Percentiles rank a stretch among this genome's conserved stretches.
These are phyloP conservation scores for Candida patagonica DNA, from an alignment of 805 yeast genomes.

Conservation along the genomic window DNA sequence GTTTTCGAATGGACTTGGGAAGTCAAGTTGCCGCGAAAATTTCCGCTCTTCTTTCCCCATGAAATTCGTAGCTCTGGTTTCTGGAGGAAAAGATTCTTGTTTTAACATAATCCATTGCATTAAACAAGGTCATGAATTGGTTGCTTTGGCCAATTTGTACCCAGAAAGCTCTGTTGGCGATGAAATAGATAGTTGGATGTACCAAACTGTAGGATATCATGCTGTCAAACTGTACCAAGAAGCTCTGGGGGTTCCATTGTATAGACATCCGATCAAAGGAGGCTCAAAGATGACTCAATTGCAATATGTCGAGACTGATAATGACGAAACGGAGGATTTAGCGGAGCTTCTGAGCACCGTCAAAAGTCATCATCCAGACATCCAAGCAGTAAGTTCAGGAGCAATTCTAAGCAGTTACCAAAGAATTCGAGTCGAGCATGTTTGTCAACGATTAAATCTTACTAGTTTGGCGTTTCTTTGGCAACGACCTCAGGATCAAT, in stretches of 20 bases:
- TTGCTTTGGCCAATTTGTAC: conserved; percentile 75
- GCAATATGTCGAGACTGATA: conserved; percentile 57
- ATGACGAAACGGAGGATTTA: conserved; percentile 87
- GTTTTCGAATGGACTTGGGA: neutral
- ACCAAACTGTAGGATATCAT: conserved; percentile 93
- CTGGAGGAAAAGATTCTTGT: conserved; percentile 96
- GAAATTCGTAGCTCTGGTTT: conserved; percentile 87
- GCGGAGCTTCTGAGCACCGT: conserved; percentile 44
- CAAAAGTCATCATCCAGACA: conserved; percentile 48
- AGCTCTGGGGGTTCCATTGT: conserved; percentile 74
- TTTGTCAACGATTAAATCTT: conserved; percentile 64
- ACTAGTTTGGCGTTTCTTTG: conserved; percentile 71
- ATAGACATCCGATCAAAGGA: conserved; percentile 57
- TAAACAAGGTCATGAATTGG: conserved; percentile 75
- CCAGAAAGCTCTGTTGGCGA: conserved; percentile 40
- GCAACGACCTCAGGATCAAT: conserved; percentile 75
- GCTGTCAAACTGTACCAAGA: conserved; percentile 54
- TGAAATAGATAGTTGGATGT: conserved; percentile 93
- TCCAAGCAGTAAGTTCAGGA: conserved; percentile 87
- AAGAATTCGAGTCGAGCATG: conserved; percentile 86
- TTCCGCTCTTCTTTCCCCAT: conserved; percentile 29
- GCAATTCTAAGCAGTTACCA: conserved; percentile 95
- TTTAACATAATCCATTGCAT: conserved; percentile 80
- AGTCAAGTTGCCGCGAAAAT: neutral
- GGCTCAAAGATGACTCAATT: conserved; percentile 51